Percentiles rank a stretch among this genome's conserved stretches.
Conservation (phyloP, 139 green algal genomes). For the Auxenochlorella pyrenoidosa region DNA sequence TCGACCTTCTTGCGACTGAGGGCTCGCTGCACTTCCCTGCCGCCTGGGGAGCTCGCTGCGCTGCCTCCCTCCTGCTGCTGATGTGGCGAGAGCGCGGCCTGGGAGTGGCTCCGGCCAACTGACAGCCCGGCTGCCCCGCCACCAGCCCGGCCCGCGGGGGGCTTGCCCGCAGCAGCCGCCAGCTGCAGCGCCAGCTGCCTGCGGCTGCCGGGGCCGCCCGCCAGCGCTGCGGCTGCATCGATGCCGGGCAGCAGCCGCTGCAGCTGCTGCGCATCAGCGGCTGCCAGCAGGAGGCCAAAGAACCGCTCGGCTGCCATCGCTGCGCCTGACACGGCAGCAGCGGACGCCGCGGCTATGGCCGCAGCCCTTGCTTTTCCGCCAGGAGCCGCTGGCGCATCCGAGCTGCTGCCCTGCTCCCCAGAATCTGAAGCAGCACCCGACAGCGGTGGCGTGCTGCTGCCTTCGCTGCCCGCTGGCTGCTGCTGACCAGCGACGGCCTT, state of each 20-base stretch:
- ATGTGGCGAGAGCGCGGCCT: background rate
- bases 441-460: background rate
- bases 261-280: constrained; percentile 23
- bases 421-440: background rate
- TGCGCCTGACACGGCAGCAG: background rate
- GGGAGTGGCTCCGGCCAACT: background rate
- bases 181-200: constrained; percentile 32
- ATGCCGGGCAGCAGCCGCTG: constrained; percentile 27
- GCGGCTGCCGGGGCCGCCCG: background rate
- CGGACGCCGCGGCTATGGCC: background rate
- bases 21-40: background rate
- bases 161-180: constrained; percentile 25
- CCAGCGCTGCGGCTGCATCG: constrained; percentile 15
- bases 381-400: background rate
- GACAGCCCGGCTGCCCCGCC: background rate
- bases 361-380: background rate
- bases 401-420: background rate
- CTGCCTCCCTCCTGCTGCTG: background rate
- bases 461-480: background rate
- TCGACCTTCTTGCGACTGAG: constrained; percentile 2
- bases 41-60: background rate
- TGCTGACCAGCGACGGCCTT: background rate
- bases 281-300: background rate
- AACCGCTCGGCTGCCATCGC: background rate
- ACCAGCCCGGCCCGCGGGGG: background rate